These are phyloP conservation scores for Auricularia auricula-judae DNA, from an alignment of 768 basidiomycete genomes.

Conservation along the genomic window DNA sequence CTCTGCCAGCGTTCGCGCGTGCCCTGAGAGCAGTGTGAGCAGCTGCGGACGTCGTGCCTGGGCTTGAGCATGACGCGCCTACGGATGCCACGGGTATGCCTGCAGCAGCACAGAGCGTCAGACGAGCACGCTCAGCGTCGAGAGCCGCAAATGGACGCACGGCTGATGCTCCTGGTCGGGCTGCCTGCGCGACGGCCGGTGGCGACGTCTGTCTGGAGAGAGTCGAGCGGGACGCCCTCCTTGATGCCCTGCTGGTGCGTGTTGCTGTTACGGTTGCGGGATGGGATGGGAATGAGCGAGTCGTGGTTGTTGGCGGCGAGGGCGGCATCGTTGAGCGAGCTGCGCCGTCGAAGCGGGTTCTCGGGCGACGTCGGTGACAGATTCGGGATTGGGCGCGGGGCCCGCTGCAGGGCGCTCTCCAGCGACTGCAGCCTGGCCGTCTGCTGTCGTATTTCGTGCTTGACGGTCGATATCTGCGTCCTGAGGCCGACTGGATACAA, in stretches of 20 bases:
- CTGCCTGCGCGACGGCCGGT: slow-evolving; percentile 45
- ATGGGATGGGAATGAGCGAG: not conserved
- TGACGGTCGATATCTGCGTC: slow-evolving; percentile 70
- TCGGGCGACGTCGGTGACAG: not conserved
- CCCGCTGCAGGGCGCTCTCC: slow-evolving; percentile 56
- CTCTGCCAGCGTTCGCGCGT: slow-evolving; percentile 74
- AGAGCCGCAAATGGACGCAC: slow-evolving; percentile 35
- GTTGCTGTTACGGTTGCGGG: not conserved
- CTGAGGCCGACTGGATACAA: slow-evolving; percentile 52
- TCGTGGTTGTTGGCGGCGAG: not conserved
- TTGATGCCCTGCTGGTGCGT: slow-evolving; percentile 35
- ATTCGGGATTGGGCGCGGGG: slow-evolving; percentile 37
- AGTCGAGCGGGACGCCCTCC: slow-evolving; percentile 62
- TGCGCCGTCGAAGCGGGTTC: not conserved
- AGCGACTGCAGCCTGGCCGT: slow-evolving; percentile 66
- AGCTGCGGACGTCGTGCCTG: not conserved
- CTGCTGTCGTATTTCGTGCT: slow-evolving; percentile 74
- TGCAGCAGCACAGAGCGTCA: slow-evolving; percentile 17
- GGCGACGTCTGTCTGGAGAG: slow-evolving; percentile 21
- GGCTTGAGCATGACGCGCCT: slow-evolving; percentile 37
- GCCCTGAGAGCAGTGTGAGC: slow-evolving; percentile 36
- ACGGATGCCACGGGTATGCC: slow-evolving; percentile 72
- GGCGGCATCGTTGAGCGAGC: not conserved
- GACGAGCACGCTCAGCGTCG: slow-evolving; percentile 6
- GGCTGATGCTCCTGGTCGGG: slow-evolving; percentile 69